Base-by-base conservation (phyloP, 1,284 basidiomycete species). In the Cutaneotrichosporon dermatis region DNA sequence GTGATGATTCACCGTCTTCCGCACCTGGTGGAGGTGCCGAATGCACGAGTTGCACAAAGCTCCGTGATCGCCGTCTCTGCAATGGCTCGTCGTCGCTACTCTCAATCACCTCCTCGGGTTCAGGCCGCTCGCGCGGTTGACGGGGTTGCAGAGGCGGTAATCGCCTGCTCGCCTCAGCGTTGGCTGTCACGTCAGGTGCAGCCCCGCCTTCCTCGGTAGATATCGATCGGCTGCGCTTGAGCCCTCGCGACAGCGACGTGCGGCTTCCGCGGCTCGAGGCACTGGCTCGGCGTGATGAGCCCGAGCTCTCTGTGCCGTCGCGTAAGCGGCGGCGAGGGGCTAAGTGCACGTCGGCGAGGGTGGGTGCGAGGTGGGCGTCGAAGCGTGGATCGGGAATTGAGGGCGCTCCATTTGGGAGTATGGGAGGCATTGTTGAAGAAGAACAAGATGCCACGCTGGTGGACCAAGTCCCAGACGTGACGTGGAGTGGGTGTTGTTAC, bases 341-440 rank as follows among this genome's bases (percentile, higher is more conserved):
- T 10, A 75, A 62, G 6, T 55, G 40, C n/a, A 75, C 58, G 60
- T 74, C 68, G 4, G 67, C 70, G 33, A 73, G 40, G 37, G 64
- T 56, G 41, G 67, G 60, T 2, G 55, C 59, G 41, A 52, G 50
- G 45, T 45, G 44, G 6, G 44, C 42, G 15, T 43, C 40, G 52
- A 34, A 54, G 6, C 42, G 52, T 34, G 41, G 52, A 42, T 54
- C 42, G 6, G 51, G 16, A 5, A 40, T 36, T 7, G 33, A 6
- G 53, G 6, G 35, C 9, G 34, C 10, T n/a, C 25, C 52, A 37
- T 25, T 43, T 33, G 16, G 45, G 11, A 16, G 37, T 7, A 41
- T 9, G 35, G 43, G 15, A 36, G 44, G 54, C 43, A 34, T n/a
- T 48, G 15, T 11, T 6, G 34, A 36, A 6, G 34, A 34, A 4